phyloP scores from a whole-genome alignment of 2,329 filamentous ascomycete genomes.

The Claviceps lovelessii region DNA sequence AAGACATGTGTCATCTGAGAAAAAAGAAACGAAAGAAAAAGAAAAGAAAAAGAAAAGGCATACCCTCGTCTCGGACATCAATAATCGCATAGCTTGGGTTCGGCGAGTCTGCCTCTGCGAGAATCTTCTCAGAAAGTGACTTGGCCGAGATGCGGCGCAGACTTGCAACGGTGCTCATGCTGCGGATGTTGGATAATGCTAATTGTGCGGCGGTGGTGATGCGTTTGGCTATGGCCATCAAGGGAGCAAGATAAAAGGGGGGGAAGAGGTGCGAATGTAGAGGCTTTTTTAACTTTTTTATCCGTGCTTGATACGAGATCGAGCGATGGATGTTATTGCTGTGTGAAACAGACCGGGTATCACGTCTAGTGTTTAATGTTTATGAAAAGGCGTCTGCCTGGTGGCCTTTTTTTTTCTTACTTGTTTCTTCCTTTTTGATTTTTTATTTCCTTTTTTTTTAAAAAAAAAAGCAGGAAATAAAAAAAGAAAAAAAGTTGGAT shows the following conservation, averaged over 20 bases:
- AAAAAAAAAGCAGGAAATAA: too few species aligned
- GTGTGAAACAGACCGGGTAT: not conserved
- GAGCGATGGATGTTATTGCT: not conserved
- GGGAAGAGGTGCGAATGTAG: not conserved
- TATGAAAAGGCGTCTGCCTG: not conserved
- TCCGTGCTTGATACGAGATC: not conserved
- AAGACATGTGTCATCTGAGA: not conserved
- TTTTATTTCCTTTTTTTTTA: too few species aligned
- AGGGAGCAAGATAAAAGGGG: not conserved
- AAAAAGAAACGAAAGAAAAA: too few species aligned
- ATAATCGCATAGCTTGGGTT: constrained; percentile 53
- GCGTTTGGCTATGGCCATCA: not conserved
- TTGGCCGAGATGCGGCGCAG: constrained; percentile 56
- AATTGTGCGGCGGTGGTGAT: not conserved
- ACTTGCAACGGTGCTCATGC: constrained; percentile 41
- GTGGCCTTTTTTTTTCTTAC: not conserved
- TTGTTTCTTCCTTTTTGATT: too few species aligned
- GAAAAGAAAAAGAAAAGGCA: constrained; percentile 6
- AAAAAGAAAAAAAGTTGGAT: not conserved
- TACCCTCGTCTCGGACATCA: constrained; percentile 78
- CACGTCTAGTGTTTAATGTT: too few species aligned
- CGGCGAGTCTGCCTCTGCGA: constrained; percentile 29
- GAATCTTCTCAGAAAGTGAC: constrained; percentile 51
- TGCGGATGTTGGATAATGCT: not conserved
- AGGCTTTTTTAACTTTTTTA: not conserved